phyloP scores from a whole-genome alignment of 176 grass and related monocot genomes.

The Carex parvula region DNA sequence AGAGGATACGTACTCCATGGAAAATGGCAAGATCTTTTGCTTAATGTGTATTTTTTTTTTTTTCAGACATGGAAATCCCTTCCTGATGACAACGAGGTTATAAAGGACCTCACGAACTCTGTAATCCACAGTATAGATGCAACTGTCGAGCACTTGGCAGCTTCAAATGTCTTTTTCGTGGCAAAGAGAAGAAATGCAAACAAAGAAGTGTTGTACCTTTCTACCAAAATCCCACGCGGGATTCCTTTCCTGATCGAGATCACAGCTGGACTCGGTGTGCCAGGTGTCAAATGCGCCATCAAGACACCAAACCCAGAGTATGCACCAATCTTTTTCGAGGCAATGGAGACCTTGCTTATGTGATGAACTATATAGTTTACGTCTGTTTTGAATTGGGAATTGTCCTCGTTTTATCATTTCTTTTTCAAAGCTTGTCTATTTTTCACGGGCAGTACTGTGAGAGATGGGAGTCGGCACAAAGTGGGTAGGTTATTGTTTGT shows the following conservation, averaged over 20 bases:
- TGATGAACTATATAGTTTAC: conserved; percentile 26
- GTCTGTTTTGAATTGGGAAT: conserved; percentile 7
- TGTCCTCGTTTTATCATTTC: not conserved
- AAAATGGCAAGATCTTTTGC: not conserved
- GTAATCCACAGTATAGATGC: conserved; percentile 74
- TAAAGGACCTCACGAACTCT: conserved; percentile 52
- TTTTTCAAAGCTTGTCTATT: not conserved
- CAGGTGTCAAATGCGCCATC: conserved; percentile 81
- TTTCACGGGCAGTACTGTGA: not conserved
- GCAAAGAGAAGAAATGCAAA: conserved; percentile 87
- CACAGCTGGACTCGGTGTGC: conserved; percentile 54
- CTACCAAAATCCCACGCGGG: conserved; percentile 50
- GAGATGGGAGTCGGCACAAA: not conserved
- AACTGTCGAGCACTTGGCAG: conserved; percentile 55
- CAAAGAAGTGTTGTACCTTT: conserved; percentile 65
- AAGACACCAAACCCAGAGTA: conserved; percentile 82
- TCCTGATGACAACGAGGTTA: conserved; percentile 74
- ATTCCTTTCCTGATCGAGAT: conserved; percentile 90
- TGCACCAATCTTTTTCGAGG: conserved; percentile 79
- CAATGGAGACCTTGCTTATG: conserved; percentile 72
- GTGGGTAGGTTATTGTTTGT: conserved; percentile 5
- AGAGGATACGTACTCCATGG: too few species aligned
- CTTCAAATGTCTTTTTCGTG: conserved; percentile 88
- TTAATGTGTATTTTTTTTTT: not conserved
- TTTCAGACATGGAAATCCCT: conserved; percentile 95